Evolutionary conservation across 176 grass and related monocot species (phyloP).

Genomic region (Zoysia japonica): DNA sequence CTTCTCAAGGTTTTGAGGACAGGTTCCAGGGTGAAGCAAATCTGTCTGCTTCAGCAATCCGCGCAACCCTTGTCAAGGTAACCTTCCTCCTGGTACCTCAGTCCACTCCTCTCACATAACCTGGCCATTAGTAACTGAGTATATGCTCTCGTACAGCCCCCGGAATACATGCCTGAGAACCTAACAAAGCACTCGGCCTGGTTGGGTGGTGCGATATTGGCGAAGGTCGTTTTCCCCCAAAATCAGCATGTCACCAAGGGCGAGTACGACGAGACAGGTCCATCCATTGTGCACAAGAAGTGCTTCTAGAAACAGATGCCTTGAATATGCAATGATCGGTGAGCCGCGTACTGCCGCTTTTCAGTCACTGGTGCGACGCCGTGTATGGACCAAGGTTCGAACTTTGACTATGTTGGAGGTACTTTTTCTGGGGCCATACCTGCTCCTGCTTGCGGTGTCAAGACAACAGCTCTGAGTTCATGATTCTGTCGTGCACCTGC

Average conservation of each 20-base stretch:
- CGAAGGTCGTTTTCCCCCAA: constrained; percentile 96
- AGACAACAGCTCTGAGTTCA: background rate
- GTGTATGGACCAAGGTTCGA: background rate
- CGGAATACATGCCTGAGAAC: constrained; percentile 96
- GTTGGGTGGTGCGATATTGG: constrained; percentile 94
- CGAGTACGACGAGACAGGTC: constrained; percentile 95
- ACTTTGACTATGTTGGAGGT: background rate
- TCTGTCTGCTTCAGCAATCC: constrained; percentile 81
- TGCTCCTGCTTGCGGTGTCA: background rate
- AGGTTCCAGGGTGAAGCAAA: constrained; percentile 94
- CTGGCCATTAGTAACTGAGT: constrained; percentile 9
- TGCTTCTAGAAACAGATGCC: constrained; percentile 60
- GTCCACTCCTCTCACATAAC: background rate
- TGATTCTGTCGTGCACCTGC: background rate
- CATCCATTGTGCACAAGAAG: constrained; percentile 93
- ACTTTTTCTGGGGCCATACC: background rate
- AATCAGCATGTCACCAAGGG: constrained; percentile 93
- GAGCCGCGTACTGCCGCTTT: too few species aligned
- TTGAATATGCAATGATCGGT: background rate
- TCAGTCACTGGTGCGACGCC: background rate
- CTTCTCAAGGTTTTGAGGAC: constrained; percentile 75
- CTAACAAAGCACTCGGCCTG: constrained; percentile 83
- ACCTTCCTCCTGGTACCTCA: background rate
- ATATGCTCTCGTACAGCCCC: constrained; percentile 57
- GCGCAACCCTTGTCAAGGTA: constrained; percentile 89